Evolutionary conservation across 1,139 yeast genomes (phyloP), one percentile per base, ranked within the genome.

Genomic region (Blastobotrys indianensis): DNA sequence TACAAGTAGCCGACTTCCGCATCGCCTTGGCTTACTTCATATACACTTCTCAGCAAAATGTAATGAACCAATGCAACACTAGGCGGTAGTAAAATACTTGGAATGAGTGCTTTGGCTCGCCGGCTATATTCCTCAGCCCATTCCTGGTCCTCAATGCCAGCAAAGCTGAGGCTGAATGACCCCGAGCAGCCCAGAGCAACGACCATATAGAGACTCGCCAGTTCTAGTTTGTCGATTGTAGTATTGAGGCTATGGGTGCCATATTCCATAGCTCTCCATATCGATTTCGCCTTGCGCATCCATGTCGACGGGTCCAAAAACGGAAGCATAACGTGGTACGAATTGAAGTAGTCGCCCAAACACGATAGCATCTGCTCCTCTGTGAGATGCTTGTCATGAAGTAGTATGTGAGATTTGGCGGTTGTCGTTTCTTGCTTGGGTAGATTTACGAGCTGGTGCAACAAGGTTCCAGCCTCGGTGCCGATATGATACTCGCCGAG

Each of bases 351-450:
- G 32, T 50, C 46, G 9, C 49, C 46, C 31, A 56, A 37, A 28
- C 54, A 50, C 44, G 51, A 53, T 32, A 54, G 45, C 56, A 56
- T 54, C 41, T 54, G 58, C 41, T 55, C 58, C 41, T 55, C 58
- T 17, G 59, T 56, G 12, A 55, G 43, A 33, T 52, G 49, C 10
- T 28, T 28, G 16, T 33, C 38, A 11, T 25, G 33, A 13, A 42
- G 33, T 5, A 33, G 3, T 5, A 13, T 7, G n/a, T 28, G 30
- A 10, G 32, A 11, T 13, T 23, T 25, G n/a, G 8, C 16, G 10
- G 12, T 11, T 4, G n/a, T 30, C 17, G 35, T 13, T 28, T 17
- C 23, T 20, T 20, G 25, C 7, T 20, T 20, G 16, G 44, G 34
- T 28, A 41, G 11, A 7, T 5, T 2, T 10, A 16, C 12, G 30